These are phyloP conservation scores for Fistulinella prunicolor DNA, from an alignment of 768 basidiomycete species.

Conservation along the genomic window DNA sequence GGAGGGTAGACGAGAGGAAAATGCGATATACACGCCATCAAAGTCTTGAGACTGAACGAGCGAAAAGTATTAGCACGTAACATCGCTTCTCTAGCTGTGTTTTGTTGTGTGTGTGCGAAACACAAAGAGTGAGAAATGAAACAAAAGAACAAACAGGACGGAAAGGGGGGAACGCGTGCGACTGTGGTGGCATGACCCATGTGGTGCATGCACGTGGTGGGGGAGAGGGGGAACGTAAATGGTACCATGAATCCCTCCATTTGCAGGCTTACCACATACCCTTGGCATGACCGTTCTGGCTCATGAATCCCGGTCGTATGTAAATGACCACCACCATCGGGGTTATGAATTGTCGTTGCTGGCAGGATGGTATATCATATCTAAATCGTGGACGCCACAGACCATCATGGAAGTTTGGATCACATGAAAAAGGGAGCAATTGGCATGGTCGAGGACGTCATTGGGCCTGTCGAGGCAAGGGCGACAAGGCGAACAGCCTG, in stretches of 20 bases:
- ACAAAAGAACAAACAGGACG: no score
- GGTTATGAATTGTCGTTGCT: background rate
- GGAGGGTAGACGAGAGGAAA: constrained; percentile 3
- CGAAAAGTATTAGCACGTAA: background rate
- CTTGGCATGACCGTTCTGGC: background rate
- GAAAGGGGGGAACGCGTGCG: constrained; percentile 8
- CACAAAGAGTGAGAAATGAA: background rate
- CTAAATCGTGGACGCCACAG: background rate
- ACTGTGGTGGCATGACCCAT: constrained; percentile 8
- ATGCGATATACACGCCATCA: constrained; percentile 7
- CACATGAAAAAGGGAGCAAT: background rate
- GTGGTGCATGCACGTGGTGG: constrained; percentile 12
- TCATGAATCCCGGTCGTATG: constrained; percentile 4
- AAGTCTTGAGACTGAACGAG: background rate
- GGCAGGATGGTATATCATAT: background rate
- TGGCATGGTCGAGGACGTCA: background rate
- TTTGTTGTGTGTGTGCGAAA: background rate
- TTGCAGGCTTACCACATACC: constrained; percentile 1
- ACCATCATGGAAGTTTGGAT: constrained; percentile 2
- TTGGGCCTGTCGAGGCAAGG: background rate
- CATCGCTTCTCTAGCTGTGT: constrained; percentile 7
- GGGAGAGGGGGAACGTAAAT: constrained; percentile 5
- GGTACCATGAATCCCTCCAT: background rate
- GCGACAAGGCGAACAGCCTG: background rate
- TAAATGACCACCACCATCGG: constrained; percentile 1